phyloP scores from a whole-genome alignment of 345 rosid genomes.

The Salix dunnii region DNA sequence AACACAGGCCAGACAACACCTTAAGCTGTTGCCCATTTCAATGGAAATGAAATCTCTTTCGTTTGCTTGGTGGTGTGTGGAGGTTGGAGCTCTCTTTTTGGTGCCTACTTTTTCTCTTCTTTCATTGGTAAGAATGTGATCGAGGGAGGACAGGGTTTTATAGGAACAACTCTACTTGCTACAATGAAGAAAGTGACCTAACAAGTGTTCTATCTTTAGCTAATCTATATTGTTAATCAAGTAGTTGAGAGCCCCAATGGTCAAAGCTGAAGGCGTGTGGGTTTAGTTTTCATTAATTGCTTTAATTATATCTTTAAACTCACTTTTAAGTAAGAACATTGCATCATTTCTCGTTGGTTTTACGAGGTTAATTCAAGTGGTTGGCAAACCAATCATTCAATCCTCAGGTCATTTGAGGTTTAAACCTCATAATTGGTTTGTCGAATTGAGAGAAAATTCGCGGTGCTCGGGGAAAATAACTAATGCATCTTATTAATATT shows the following conservation, averaged over 20 bases:
- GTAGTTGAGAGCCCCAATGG: not conserved
- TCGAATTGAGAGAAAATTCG: too few relatives aligned
- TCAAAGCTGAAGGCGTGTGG: not conserved
- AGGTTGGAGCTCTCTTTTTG: not conserved
- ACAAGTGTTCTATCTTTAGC: not conserved
- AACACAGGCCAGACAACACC: slow-evolving; percentile 90
- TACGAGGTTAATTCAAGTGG: not conserved
- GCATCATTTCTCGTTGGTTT: not conserved
- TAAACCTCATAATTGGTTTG: too few relatives aligned
- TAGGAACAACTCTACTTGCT: slow-evolving; percentile 22
- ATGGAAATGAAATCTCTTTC: not conserved
- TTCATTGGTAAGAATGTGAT: slow-evolving; percentile 4
- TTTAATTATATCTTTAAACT: not conserved
- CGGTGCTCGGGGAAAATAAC: too few relatives aligned
- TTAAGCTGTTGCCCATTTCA: slow-evolving; percentile 79
- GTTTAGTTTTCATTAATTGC: not conserved
- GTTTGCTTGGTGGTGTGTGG: not conserved
- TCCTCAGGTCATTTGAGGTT: too few relatives aligned
- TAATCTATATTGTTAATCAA: not conserved
- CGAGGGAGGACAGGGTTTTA: slow-evolving; percentile 19
- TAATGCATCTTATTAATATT: too few relatives aligned
- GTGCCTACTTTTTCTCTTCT: not conserved
- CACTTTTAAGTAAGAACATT: not conserved
- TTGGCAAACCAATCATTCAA: not conserved
- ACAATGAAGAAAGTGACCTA: slow-evolving; percentile 16